Evolutionary conservation across 1,284 basidiomycete genomes (phyloP).

Genomic region (Trametes versicolor): DNA sequence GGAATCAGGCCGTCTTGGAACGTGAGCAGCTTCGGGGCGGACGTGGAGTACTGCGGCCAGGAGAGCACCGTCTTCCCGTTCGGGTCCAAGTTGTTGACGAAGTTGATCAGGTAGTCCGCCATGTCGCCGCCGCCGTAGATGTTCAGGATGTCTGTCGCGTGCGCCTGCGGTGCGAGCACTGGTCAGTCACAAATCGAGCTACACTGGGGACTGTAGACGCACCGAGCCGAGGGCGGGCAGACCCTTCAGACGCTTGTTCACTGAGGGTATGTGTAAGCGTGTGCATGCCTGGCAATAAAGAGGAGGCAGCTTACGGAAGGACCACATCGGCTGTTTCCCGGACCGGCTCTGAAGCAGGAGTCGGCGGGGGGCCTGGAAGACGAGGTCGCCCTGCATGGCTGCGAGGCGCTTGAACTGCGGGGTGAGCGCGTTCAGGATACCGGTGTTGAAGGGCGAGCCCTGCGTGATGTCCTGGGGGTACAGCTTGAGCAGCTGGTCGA

Average conservation of each 20-base stretch:
- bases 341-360: constrained; percentile 46
- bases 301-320: constrained; percentile 49
- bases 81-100: constrained; percentile 41
- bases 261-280: constrained; percentile 38
- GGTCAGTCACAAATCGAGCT: not conserved
- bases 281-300: too few species aligned
- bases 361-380: constrained; percentile 59
- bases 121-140: constrained; percentile 37
- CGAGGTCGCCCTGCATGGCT: constrained; percentile 57
- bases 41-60: constrained; percentile 36
- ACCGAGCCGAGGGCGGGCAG: constrained; percentile 57
- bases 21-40: constrained; percentile 35
- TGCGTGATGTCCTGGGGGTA: constrained; percentile 56
- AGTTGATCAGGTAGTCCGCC: constrained; percentile 40
- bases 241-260: constrained; percentile 55
- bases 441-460: constrained; percentile 64
- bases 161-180: constrained; percentile 16
- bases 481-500: constrained; percentile 46
- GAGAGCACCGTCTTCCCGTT: constrained; percentile 33
- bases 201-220: constrained; percentile 25
- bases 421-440: constrained; percentile 52
- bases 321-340: constrained; percentile 57
- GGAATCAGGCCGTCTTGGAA: constrained; percentile 39
- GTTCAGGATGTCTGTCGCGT: constrained; percentile 37
- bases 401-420: constrained; percentile 62